phyloP scores from a whole-genome alignment of 768 basidiomycete genomes.

The Amanita fuliginea region DNA sequence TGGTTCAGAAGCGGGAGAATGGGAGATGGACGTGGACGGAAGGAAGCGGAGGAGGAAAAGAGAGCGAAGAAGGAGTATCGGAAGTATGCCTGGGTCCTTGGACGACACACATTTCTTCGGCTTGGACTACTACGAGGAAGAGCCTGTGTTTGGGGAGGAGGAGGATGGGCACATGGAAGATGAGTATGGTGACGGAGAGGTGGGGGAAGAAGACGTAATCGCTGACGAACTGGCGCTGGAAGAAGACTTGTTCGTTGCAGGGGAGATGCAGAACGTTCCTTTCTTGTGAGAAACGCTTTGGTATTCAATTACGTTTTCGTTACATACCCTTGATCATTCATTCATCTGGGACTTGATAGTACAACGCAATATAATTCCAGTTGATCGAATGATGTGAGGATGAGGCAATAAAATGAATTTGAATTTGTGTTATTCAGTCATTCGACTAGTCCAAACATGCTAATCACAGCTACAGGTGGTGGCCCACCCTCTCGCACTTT shows the following conservation, averaged over 20 bases:
- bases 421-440: conserved; percentile 6
- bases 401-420: too few species aligned
- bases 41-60: conserved; percentile 22
- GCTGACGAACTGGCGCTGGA: conserved; percentile 7
- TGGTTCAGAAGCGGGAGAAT: conserved; percentile 33
- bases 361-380: too few species aligned
- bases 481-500: conserved; percentile 44
- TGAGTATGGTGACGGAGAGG: background rate
- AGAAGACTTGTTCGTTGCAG: conserved; percentile 19
- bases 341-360: background rate
- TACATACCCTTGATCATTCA: background rate
- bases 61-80: conserved; percentile 50
- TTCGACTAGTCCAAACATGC: conserved; percentile 52
- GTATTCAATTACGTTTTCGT: background rate
- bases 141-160: conserved; percentile 2
- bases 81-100: conserved; percentile 82
- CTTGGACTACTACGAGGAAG: conserved; percentile 29
- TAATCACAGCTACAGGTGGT: conserved; percentile 56
- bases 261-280: conserved; percentile 22
- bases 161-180: background rate
- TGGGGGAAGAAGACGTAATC: background rate
- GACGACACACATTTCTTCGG: conserved; percentile 46
- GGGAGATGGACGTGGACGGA: conserved; percentile 26
- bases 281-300: conserved; percentile 12
- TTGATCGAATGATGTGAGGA: too few species aligned